Evolutionary conservation across 805 yeast species (phyloP), one percentile per base, ranked within the genome.

Genomic region (Candida orba): DNA sequence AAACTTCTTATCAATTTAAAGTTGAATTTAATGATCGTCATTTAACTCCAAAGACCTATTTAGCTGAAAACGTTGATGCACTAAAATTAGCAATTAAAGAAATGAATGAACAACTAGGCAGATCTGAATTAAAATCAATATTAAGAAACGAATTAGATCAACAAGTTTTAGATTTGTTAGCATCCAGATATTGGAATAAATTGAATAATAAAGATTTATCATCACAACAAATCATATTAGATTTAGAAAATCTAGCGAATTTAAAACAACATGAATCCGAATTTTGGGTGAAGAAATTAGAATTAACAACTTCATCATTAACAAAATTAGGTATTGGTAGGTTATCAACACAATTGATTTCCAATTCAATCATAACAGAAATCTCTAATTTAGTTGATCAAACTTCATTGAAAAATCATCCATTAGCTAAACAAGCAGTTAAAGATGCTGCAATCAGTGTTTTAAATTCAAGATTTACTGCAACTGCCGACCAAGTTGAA

Each of bases 401-500:
- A 42, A 88, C 97, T 0, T 83, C 86, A 44, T 72, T 93, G 56
- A 73, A 79, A 47, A 82, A 80, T 50, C 97, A 91, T 59, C 95
- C 95, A n/a, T 69, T 84, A 64, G 95, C 95, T 4, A 79, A 79
- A 52, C 76, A 78, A 36, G 81, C 87, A 3, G 89, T 93, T 9
- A 77, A 75, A 42, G 95, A 88, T 34, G 95, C 97, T 3, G 95
- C 96, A 0, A 73, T 76, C 29, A 69, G 80, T 22, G 95, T 93
- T 7, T 69, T 93, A 49, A 81, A 81, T 50, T 67, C 84, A 24
- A 79, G 91, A 51, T 93, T 76, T 60, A 86, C 81, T 51, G 82
- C 95, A 1, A 91, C 99, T 0, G 95, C 99, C 0, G 99, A 95
- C 62, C 99, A 93, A 62, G 98, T 93, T 7, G 99, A 93, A 58